Percentiles rank a stretch among this genome's conserved stretches.
phyloP scores from a whole-genome alignment of 495 filamentous ascomycete genomes.

The Trichoderma gamsii region DNA sequence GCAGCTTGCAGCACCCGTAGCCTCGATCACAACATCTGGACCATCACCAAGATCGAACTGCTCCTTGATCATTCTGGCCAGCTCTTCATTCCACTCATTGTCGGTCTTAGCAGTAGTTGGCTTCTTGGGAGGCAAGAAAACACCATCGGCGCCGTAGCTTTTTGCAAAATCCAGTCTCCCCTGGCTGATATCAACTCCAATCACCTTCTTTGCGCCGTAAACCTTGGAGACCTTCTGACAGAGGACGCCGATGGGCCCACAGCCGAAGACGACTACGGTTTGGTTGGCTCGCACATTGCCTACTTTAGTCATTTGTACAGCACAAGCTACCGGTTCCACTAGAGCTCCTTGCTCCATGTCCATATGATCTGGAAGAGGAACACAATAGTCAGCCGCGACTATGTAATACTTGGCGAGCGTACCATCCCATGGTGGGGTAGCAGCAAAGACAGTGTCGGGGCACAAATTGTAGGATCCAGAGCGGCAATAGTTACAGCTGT shows the following conservation, averaged over 20 bases:
- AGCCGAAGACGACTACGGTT: conserved; percentile 50
- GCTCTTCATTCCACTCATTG: conserved; percentile 23
- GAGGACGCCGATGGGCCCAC: conserved; percentile 49
- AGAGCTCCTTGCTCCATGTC: conserved; percentile 47
- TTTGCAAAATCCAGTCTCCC: conserved; percentile 48
- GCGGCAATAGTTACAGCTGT: conserved; percentile 45
- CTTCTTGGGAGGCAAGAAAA: conserved; percentile 2
- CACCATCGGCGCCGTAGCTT: conserved; percentile 39
- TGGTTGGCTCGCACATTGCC: conserved; percentile 41
- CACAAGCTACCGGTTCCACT: conserved; percentile 51
- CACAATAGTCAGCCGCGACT: conserved; percentile 50
- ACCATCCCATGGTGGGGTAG: conserved; percentile 50
- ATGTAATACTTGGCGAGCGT: conserved; percentile 51
- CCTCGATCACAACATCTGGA: conserved; percentile 53
- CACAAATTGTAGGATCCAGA: conserved; percentile 50
- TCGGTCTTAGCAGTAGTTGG: background rate
- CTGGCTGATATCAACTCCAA: conserved; percentile 50
- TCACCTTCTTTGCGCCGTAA: conserved; percentile 46
- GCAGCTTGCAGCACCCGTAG: conserved; percentile 49
- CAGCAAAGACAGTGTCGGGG: conserved; percentile 46
- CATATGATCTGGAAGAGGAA: conserved; percentile 43
- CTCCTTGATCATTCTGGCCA: conserved; percentile 37
- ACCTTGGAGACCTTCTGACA: conserved; percentile 49
- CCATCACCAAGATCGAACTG: conserved; percentile 43
- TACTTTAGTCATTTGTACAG: conserved; percentile 48